These are phyloP conservation scores for Puccinia brachypodii DNA, from an alignment of 1,284 basidiomycete species.

Conservation along the genomic window DNA sequence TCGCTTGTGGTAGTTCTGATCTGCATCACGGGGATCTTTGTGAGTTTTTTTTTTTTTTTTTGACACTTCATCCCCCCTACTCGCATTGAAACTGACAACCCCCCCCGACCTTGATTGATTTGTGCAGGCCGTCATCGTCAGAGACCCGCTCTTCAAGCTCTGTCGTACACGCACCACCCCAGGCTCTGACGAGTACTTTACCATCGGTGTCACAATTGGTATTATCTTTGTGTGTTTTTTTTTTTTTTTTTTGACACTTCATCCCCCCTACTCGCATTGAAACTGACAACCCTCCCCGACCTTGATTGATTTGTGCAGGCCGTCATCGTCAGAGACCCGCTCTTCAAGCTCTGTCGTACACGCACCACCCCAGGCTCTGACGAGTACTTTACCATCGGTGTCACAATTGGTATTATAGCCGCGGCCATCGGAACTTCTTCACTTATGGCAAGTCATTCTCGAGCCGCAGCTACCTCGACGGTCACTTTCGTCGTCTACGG, in stretches of 20 bases:
- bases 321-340: slow-evolving; percentile 36
- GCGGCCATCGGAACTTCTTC: slow-evolving; percentile 48
- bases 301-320: neutral
- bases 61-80: no score
- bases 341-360: slow-evolving; percentile 44
- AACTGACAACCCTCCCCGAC: neutral
- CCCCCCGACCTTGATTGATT: neutral
- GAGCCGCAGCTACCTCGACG: slow-evolving; percentile 43
- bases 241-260: neutral
- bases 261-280: neutral
- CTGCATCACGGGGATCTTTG: slow-evolving; percentile 46
- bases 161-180: slow-evolving; percentile 34
- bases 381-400: slow-evolving; percentile 48
- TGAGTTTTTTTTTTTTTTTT: neutral
- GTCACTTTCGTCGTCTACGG: slow-evolving; percentile 48
- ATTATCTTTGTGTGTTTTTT: neutral
- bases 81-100: neutral
- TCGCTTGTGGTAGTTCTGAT: slow-evolving; percentile 40
- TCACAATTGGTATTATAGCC: slow-evolving; percentile 40
- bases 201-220: slow-evolving; percentile 40
- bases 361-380: slow-evolving; percentile 31
- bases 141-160: slow-evolving; percentile 44
- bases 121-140: slow-evolving; percentile 31
- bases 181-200: slow-evolving; percentile 47
- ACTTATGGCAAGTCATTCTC: slow-evolving; percentile 16